Base-by-base conservation (phyloP, 2,329 filamentous ascomycete species). In the Fusarium neocosmosporiellum region DNA sequence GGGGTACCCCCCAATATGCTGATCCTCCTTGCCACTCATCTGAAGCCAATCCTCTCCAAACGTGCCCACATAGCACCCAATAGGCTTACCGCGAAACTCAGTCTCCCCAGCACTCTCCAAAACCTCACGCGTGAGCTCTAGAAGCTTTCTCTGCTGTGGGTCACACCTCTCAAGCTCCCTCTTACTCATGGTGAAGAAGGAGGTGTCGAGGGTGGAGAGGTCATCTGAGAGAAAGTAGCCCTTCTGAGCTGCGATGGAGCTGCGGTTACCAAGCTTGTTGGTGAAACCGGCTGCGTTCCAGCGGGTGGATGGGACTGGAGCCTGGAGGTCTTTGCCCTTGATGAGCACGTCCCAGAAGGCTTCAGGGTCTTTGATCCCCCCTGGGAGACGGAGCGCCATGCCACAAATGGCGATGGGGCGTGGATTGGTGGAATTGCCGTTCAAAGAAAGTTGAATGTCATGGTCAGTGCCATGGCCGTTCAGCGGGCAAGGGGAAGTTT, bases 201-300 rank as follows among this genome's bases (percentile, higher is more conserved):
- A 65, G 5, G 76, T 74, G 58, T 78, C 76, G 16, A 78, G 76
- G 6, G 58, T 41, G 9, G 46, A 43, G 11, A 78, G 62, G 55
- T 80, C 73, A 31, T 80, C 65, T 13, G 77, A 65, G 9, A 81
- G 54, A 24, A 80, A 74, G 61, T 80, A 71, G 14, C 72, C 74
- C 2, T 81, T 82, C 14, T 74, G 50, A 9, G 50, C 31, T 6
- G 50, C 31, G 11, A 55, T 55, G 29, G 50, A 33, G 16, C 50
- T 24, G n/a, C 50, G 50, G 29, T 11, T 34, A 1, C 50, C 50
- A 6, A 55, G 50, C 31, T 55, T 55, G 20, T 36, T 34, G n/a
- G 50, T 55, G 20, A 33, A 55, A 14, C 50, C 50, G 13, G 50
- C 29, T 16, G 50, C 50, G 31, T 55, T 55, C 50, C 29, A 55